Conservation (phyloP, 2,329 filamentous ascomycete species). For the Onygena corvina region DNA sequence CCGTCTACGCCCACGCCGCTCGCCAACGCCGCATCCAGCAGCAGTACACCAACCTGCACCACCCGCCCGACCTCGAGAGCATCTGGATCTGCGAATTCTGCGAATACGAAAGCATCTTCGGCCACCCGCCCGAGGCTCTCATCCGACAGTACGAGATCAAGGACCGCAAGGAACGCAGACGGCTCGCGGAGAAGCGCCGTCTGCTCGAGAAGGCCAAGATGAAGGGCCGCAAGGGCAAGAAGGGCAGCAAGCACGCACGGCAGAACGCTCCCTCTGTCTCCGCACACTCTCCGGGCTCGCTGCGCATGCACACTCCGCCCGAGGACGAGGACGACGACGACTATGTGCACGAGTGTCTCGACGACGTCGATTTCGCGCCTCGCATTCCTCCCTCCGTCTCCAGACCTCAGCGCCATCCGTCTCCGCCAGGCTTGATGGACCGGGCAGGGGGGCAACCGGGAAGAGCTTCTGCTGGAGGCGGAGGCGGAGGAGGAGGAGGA, state of each 20-base stretch:
- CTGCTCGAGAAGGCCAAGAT: slow-evolving; percentile 87
- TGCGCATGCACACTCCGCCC: too few relatives aligned
- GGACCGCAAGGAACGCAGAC: slow-evolving; percentile 70
- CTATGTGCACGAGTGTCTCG: slow-evolving; percentile 42
- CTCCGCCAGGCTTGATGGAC: not conserved
- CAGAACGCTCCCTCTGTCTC: slow-evolving; percentile 8
- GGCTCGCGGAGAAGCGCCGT: slow-evolving; percentile 73
- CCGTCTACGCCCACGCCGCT: slow-evolving; percentile 63
- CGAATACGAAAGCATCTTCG: slow-evolving; percentile 93
- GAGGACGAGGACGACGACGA: slow-evolving; percentile 34
- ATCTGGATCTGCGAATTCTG: slow-evolving; percentile 97
- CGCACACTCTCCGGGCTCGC: not conserved
- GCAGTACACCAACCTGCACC: slow-evolving; percentile 61
- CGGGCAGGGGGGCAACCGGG: slow-evolving; percentile 12
- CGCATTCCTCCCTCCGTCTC: slow-evolving; percentile 43
- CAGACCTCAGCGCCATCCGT: slow-evolving; percentile 24
- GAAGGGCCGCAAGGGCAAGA: slow-evolving; percentile 82
- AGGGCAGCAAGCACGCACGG: slow-evolving; percentile 53
- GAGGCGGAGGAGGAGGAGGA: too few relatives aligned
- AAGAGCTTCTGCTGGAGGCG: slow-evolving; percentile 22
- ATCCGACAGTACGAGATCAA: slow-evolving; percentile 92
- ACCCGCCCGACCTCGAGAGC: slow-evolving; percentile 58
- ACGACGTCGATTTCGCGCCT: slow-evolving; percentile 33
- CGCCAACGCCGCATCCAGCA: slow-evolving; percentile 66
- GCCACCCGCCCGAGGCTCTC: slow-evolving; percentile 67